Percentiles rank a stretch among this genome's conserved stretches.
Conservation (phyloP, 179 eudicot genomes). For the Patellifolia procumbens region DNA sequence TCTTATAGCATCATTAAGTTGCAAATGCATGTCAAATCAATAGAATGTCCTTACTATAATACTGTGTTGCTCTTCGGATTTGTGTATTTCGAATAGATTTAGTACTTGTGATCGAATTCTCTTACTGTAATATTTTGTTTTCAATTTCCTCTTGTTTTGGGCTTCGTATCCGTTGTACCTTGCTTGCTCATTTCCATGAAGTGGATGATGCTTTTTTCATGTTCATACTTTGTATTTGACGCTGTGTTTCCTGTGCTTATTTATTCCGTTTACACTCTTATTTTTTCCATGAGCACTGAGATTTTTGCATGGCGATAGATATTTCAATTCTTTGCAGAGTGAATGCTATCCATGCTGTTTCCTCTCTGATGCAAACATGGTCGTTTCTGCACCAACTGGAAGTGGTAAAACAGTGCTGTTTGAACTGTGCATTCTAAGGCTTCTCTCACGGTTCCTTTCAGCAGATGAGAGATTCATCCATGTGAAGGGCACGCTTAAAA, state of each 20-base stretch:
- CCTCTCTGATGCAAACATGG: conserved; percentile 85
- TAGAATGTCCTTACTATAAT: too few relatives aligned
- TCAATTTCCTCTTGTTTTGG: neutral
- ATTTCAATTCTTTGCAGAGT: conserved; percentile 97
- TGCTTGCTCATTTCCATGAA: neutral
- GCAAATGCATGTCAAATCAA: neutral
- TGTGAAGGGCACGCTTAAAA: conserved; percentile 80
- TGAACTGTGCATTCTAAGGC: conserved; percentile 92
- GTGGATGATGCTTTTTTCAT: too few relatives aligned
- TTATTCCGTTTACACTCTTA: neutral
- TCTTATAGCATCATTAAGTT: neutral
- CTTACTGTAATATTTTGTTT: too few relatives aligned
- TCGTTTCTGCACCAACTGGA: conserved; percentile 97
- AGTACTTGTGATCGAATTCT: too few relatives aligned
- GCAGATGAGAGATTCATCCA: conserved; percentile 70
- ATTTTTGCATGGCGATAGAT: conserved; percentile 46
- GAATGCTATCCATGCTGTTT: conserved; percentile 92
- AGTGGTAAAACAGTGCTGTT: conserved; percentile 98
- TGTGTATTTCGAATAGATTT: neutral
- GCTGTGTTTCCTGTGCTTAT: neutral
- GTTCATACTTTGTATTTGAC: too few relatives aligned
- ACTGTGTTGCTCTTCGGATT: neutral
- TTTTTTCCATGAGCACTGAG: too few relatives aligned
- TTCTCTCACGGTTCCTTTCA: conserved; percentile 83
- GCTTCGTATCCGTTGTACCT: neutral